A percentile compares a stretch with the other conserved stretches of the same genome.
phyloP scores from a whole-genome alignment of 164 flowering plant species.

The Stephania japonica region DNA sequence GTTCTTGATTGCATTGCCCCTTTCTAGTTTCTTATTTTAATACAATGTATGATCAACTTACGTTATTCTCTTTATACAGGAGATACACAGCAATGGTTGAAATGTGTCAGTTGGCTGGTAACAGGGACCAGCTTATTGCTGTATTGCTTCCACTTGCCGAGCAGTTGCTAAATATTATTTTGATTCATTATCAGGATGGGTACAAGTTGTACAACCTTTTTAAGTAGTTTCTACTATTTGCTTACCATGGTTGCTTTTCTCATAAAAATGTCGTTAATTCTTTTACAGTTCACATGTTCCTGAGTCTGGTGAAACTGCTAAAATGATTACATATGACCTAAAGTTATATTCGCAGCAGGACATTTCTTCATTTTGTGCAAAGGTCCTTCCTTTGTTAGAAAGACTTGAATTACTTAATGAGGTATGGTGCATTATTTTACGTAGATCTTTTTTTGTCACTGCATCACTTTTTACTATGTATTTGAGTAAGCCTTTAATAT shows the following conservation, averaged over 20 bases:
- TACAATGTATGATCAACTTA: not conserved
- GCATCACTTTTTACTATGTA: not conserved
- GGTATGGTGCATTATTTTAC: conserved; percentile 36
- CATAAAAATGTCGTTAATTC: not conserved
- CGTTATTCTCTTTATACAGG: conserved; percentile 35
- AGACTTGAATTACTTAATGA: conserved; percentile 70
- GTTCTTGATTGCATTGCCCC: too few relatives aligned
- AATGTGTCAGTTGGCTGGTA: conserved; percentile 79
- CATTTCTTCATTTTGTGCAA: conserved; percentile 39
- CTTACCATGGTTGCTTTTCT: not conserved
- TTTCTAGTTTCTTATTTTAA: not conserved
- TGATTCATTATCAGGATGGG: conserved; percentile 75
- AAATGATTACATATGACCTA: conserved; percentile 31
- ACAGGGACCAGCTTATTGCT: conserved; percentile 60
- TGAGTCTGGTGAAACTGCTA: conserved; percentile 20
- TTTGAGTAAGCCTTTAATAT: not conserved
- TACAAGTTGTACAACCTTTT: conserved; percentile 16
- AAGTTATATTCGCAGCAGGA: conserved; percentile 35
- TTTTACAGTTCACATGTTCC: conserved; percentile 25
- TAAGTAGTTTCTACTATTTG: not conserved
- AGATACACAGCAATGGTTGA: conserved; percentile 90
- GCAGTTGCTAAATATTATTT: conserved; percentile 61
- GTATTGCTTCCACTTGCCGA: conserved; percentile 70
- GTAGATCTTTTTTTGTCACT: not conserved
- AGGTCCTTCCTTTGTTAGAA: conserved; percentile 57